Base-by-base conservation (phyloP, 345 rosid genomes). In the Populus alba region DNA sequence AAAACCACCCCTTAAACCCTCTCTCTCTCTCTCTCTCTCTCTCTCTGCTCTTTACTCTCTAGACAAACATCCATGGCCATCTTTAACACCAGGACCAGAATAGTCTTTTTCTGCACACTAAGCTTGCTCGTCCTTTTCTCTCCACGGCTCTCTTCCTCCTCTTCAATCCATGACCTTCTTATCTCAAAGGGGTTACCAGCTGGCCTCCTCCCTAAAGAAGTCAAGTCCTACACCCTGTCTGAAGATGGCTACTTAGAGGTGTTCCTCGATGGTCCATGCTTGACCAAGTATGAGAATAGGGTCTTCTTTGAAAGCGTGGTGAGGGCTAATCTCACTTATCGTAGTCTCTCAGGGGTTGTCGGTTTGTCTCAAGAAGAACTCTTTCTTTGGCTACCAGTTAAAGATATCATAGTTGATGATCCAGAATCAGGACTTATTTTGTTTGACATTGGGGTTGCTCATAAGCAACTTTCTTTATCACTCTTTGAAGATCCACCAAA, bases 381-480 rank as follows among this genome's bases (percentile, higher is more conserved):
- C 70, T 96, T 92, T 72, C 78, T 96, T 6, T 96, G 99, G 99
- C 82, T 96, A 1, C 92, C 92, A 0, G 98, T 96, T 5, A 94
- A 84, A 84, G 97, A 88, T 74, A 94, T 96, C 78, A 86, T 82
- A 53, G 98, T 96, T 9, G 83, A 88, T 81, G 92, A 94, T 49
- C 98, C 98, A 16, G 75, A 37, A 13, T 91, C 97, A 25, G 98
- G 99, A 7, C 88, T 96, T 61, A 96, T 96, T n/a, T 72, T 89
- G 53, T 89, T 96, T 57, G 99, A 96, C 82, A 94, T 96, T 68
- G 99, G 93, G 3, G 86, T 92, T n/a, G 99, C 98, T 57, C 88
- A 80, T 37, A 96, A 96, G 75, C 97, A 93, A 43, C 82, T 96
- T 15, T 89, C 99, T 2, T 62, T 90, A 5, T 91, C 99, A 31